A percentile compares a stretch with the other conserved stretches of the same genome.
phyloP scores from a whole-genome alignment of 805 yeast species.

The Lipomyces orientalis region DNA sequence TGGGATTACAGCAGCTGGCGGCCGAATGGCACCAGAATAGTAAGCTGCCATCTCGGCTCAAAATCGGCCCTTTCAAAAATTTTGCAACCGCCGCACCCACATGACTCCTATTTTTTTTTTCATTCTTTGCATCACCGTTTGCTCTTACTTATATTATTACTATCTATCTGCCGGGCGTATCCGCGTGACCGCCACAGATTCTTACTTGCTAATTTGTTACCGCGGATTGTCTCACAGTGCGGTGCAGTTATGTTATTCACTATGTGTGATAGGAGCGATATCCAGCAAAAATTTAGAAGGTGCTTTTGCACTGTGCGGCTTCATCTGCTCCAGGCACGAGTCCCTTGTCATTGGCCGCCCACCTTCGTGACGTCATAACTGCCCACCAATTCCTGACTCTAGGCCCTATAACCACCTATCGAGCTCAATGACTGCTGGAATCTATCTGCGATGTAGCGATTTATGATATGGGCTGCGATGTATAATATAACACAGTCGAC shows the following conservation, averaged over 20 bases:
- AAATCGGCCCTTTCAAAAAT: background rate
- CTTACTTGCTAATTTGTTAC: background rate
- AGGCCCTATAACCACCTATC: background rate
- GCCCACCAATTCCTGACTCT: constrained; percentile 1
- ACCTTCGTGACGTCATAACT: background rate
- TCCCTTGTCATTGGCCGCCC: background rate
- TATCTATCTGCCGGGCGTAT: background rate
- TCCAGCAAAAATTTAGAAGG: no score
- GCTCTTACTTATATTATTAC: background rate
- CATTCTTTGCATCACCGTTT: background rate
- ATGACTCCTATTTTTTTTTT: background rate
- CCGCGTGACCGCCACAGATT: background rate
- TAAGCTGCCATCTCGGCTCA: background rate
- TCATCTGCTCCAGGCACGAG: background rate
- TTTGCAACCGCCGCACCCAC: background rate
- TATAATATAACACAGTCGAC: no score
- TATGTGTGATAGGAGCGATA: no score
- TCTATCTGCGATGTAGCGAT: no score
- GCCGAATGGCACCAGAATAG: background rate
- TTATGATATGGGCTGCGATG: no score
- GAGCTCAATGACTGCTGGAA: no score
- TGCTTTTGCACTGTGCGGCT: background rate
- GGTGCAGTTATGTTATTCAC: background rate
- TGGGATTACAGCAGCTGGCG: background rate
- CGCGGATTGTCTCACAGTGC: background rate